Conservation (phyloP, 1,284 basidiomycete species). For the Cutaneotrichosporon cutaneum region DNA sequence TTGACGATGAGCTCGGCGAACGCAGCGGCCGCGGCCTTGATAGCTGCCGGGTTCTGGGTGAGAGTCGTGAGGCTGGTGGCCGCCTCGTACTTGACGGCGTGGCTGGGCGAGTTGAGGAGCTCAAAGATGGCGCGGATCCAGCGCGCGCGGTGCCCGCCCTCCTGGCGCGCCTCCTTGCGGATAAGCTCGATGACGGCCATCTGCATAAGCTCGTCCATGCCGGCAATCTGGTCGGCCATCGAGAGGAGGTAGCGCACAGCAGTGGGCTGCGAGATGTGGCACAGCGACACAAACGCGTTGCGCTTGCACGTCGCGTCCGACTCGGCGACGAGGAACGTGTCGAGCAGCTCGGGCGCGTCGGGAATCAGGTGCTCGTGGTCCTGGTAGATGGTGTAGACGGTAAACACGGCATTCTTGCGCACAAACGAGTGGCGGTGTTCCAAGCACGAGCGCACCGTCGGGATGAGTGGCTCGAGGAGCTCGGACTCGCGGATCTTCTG, state of each 20-base stretch:
- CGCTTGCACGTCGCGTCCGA: conserved; percentile 95
- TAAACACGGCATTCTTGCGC: conserved; percentile 97
- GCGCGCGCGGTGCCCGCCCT: conserved; percentile 75
- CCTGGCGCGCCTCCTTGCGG: conserved; percentile 81
- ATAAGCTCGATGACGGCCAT: conserved; percentile 96
- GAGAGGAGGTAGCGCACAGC: conserved; percentile 88
- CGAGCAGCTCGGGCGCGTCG: conserved; percentile 93
- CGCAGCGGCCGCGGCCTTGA: conserved; percentile 89
- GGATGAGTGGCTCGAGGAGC: conserved; percentile 92
- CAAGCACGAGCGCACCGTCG: conserved; percentile 87
- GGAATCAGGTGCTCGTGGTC: conserved; percentile 93
- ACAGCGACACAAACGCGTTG: conserved; percentile 94
- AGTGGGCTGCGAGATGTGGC: conserved; percentile 81
- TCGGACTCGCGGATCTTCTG: conserved; percentile 95
- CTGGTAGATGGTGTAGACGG: conserved; percentile 90
- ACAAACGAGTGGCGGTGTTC: conserved; percentile 99
- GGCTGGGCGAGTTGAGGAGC: conserved; percentile 84
- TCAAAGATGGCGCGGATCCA: conserved; percentile 96
- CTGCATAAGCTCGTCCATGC: conserved; percentile 91
- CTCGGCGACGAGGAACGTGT: conserved; percentile 96
- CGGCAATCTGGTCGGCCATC: conserved; percentile 78
- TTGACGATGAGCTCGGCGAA: conserved; percentile 89
- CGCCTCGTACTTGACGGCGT: conserved; percentile 97
- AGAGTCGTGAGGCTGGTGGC: conserved; percentile 92
- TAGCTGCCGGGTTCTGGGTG: conserved; percentile 92